Percentiles rank a stretch among this genome's conserved stretches.
phyloP scores from a whole-genome alignment of 306 rosid species.

The Casuarina cunninghamiana region DNA sequence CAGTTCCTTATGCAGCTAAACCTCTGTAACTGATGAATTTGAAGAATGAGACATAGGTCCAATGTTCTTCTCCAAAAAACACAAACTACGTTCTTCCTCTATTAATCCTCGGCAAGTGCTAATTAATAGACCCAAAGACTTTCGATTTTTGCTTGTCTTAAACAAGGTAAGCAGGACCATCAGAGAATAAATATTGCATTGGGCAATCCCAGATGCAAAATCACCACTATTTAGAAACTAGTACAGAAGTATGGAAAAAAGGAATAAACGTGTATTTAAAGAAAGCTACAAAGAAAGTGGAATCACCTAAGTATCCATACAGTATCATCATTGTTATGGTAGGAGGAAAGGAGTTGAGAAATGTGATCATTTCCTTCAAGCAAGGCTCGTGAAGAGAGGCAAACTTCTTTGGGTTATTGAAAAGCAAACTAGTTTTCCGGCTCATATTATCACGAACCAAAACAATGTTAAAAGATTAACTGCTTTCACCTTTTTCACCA shows the following conservation, averaged over 20 bases:
- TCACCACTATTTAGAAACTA: background rate
- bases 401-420: slow-evolving; percentile 74
- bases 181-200: background rate
- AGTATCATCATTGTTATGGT: slow-evolving; percentile 42
- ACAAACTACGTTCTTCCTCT: slow-evolving; percentile 71
- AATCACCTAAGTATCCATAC: slow-evolving; percentile 76
- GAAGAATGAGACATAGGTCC: slow-evolving; percentile 8
- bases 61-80: slow-evolving; percentile 14
- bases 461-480: background rate
- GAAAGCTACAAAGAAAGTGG: slow-evolving; percentile 18
- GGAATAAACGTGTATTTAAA: background rate
- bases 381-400: slow-evolving; percentile 75
- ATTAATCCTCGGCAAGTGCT: slow-evolving; percentile 85
- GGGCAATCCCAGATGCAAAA: slow-evolving; percentile 8
- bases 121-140: slow-evolving; percentile 74
- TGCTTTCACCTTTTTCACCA: too few relatives aligned
- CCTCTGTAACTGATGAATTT: slow-evolving; percentile 22
- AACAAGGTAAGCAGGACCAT: slow-evolving; percentile 24
- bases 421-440: slow-evolving; percentile 65
- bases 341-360: slow-evolving; percentile 70
- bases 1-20: slow-evolving; percentile 9
- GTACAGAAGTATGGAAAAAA: background rate
- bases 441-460: slow-evolving; percentile 53
- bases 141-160: slow-evolving; percentile 68
- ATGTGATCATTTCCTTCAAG: slow-evolving; percentile 80